Base-by-base conservation (phyloP, 208 protist species). In the Jaenimonas drosophilae region DNA sequence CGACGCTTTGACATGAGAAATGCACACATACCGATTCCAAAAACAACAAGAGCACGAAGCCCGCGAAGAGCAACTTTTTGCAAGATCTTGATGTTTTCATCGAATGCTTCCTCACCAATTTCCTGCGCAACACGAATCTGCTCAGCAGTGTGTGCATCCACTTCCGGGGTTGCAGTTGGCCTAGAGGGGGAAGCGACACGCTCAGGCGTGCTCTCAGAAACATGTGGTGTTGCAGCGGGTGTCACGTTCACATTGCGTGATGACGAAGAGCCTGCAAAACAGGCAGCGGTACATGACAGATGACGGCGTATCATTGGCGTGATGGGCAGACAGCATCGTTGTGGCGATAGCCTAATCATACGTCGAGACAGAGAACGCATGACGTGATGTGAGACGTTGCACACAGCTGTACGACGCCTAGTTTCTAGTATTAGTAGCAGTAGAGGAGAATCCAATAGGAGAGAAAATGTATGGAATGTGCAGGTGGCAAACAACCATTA, bases 31-130 rank as follows among this genome's bases (percentile, higher is more conserved):
- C 49, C 68, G 16, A 87, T 11, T 32, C 77, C 77, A 16, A 81
- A 69, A n/a, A 88, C 56, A 0, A 75, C 3, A 51, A 91, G 76
- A 2, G 83, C 72, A 11, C 83, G 78, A 25, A 73, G 40, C 14
- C 83, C 83, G 1, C 78, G 83, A 46, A 65, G 49, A 14, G 64
- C 70, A 14, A 91, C 21, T 30, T 73, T 30, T 46, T 77, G 70
- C 37, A 91, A 38, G 59, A 91, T 91, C 11, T 48, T 26, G 5
- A 73, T 81, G 55, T 91, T 91, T 33, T 88, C 74, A 32, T 82
- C 73, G 47, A 91, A 91, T 9, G 37, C 66, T 33, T 84, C 54
- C 26, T 75, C 57, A 12, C 74, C 74, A 17, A 87, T 71, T 7
- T 70, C 74, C 30, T 61, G 24, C 7, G 71, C 67, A 19, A 91